Base-by-base conservation (phyloP, 1,139 yeast genomes). In the Zygoascus sp. region DNA sequence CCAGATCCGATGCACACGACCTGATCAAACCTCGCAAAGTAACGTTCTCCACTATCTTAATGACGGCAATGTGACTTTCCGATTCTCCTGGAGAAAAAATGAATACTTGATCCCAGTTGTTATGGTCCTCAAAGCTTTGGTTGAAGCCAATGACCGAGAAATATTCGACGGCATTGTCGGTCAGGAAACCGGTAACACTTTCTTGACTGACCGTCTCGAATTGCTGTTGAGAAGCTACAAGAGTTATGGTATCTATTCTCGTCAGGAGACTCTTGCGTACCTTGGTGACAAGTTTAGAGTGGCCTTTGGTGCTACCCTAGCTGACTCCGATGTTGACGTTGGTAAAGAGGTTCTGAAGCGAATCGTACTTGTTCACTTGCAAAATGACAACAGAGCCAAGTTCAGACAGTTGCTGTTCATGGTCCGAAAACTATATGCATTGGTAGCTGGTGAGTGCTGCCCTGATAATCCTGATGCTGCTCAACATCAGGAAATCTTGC, bases 391-490 rank as follows among this genome's bases (percentile, higher is more conserved):
- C 60, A 67, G 64, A 41, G 97, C 89, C 65, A 92, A 92, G 69
- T 89, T 87, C 68, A 77, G 88, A 61, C 75, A 89, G 83, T 70
- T 92, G 53, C 68, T 90, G 53, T 92, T 90, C 69, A 92, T 92
- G 97, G 82, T 92, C 60, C 81, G 98, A 74, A 94, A 92, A 68
- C 77, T 92, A 52, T 94, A 94, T 66, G 77, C 97, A 0, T 75
- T 94, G 56, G 97, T 92, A 44, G 96, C 96, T 35, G 97, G 97
- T 50, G 97, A 90, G 63, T 90, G 97, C 69, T 75, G 92, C 50
- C 94, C 97, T 20, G 99, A 92, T 67, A 92, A 94, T 70, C 98
- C 99, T 62, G 99, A 92, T 82, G 95, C 97, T 38, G 88, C 97
- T 8, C 98, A 94, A 72, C 97, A 92, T 74, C 99, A 92, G 71